These are phyloP conservation scores for Warburgia ugandensis DNA, from an alignment of 164 flowering plant genomes.

Conservation along the genomic window DNA sequence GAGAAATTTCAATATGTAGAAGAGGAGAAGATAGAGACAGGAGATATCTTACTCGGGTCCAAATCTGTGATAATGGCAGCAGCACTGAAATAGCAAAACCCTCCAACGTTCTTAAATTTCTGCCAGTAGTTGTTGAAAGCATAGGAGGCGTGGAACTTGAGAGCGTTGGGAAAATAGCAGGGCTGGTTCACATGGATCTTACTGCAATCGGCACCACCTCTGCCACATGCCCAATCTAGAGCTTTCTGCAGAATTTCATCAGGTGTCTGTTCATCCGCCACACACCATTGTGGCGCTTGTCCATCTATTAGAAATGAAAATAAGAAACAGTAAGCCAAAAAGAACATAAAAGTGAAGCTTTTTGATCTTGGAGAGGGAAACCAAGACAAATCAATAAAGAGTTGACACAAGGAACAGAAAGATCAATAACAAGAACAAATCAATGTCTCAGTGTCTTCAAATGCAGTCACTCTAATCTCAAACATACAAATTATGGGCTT, in stretches of 20 bases:
- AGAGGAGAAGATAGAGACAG: too few relatives aligned
- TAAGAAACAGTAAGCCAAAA: too few relatives aligned
- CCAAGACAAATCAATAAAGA: too few relatives aligned
- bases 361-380: too few relatives aligned
- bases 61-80: conserved; percentile 57
- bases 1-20: conserved; percentile 1
- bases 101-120: conserved; percentile 35
- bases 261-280: conserved; percentile 56
- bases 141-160: conserved; percentile 58
- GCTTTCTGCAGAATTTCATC: conserved; percentile 69
- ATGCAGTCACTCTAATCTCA: too few relatives aligned
- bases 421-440: too few relatives aligned
- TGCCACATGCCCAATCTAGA: conserved; percentile 83
- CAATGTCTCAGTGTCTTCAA: too few relatives aligned
- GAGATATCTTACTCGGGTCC: conserved; percentile 79
- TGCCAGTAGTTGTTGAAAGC: conserved; percentile 66
- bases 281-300: conserved; percentile 24
- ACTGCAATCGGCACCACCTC: conserved; percentile 71
- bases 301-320: neutral
- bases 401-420: too few relatives aligned
- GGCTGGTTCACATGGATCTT: conserved; percentile 40
- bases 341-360: too few relatives aligned
- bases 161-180: conserved; percentile 64
- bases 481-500: too few relatives aligned
- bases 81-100: conserved; percentile 60